These are phyloP conservation scores for Stachybotrys chartarum DNA, from an alignment of 2,329 filamentous ascomycete species.

Conservation along the genomic window DNA sequence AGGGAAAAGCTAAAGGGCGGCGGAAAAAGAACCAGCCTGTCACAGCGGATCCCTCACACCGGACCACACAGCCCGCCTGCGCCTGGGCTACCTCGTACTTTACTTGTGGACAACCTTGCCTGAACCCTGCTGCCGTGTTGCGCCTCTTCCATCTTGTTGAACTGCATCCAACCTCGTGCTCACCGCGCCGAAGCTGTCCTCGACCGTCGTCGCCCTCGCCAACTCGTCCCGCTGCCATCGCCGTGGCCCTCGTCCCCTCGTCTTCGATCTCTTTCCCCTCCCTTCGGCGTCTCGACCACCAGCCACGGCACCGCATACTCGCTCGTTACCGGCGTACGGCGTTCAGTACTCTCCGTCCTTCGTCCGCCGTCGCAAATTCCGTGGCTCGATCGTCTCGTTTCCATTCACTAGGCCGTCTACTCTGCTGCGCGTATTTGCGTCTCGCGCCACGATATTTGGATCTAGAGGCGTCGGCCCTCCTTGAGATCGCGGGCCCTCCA, in stretches of 20 bases:
- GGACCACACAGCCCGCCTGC: not conserved
- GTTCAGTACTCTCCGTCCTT: not conserved
- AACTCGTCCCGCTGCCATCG: not conserved
- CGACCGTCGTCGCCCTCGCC: not conserved
- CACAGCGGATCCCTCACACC: not conserved
- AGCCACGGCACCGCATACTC: not conserved
- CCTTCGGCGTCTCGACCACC: not conserved
- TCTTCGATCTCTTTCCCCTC: not conserved
- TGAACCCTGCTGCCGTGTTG: not conserved
- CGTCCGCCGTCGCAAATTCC: not conserved
- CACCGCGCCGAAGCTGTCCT: not conserved
- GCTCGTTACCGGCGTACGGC: not conserved
- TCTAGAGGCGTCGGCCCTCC: not conserved
- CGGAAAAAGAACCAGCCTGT: not conserved
- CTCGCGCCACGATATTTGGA: not conserved
- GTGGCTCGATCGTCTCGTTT: not conserved
- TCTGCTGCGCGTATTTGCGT: too few relatives aligned
- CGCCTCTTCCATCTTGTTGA: not conserved
- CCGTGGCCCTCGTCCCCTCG: not conserved
- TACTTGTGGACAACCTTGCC: not conserved
- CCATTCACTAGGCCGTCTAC: not conserved
- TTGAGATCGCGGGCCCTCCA: conserved; percentile 7
- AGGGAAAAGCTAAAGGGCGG: too few relatives aligned
- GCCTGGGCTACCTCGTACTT: not conserved
- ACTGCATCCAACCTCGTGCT: not conserved